phyloP scores from a whole-genome alignment of 1,284 basidiomycete genomes.

The Fomitiporia mediterranea region DNA sequence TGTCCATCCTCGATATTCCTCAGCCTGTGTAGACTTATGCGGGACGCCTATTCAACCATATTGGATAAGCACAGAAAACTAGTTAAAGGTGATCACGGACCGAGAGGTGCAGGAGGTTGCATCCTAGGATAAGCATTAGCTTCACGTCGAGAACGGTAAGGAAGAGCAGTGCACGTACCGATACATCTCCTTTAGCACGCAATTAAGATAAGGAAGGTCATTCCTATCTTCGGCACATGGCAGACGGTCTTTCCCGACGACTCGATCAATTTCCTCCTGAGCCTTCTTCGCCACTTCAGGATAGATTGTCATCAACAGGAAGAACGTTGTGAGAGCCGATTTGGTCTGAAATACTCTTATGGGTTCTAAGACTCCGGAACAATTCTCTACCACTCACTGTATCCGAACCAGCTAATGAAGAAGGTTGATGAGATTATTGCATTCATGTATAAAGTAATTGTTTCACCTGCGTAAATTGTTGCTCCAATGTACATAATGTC shows the following conservation, averaged over 20 bases:
- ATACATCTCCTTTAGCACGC: slow-evolving; percentile 28
- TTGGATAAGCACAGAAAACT: too few species aligned
- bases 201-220: slow-evolving; percentile 28
- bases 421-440: slow-evolving; percentile 24
- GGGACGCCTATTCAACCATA: too few species aligned
- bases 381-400: slow-evolving; percentile 9
- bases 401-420: slow-evolving; percentile 26
- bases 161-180: not conserved
- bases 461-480: slow-evolving; percentile 2
- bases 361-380: too few species aligned
- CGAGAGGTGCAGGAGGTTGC: not conserved
- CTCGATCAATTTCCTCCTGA: slow-evolving; percentile 14
- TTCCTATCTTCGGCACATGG: slow-evolving; percentile 27
- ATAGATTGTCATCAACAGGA: slow-evolving; percentile 10
- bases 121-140: too few species aligned
- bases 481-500: slow-evolving; percentile 6
- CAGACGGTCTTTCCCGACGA: slow-evolving; percentile 21
- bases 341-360: slow-evolving; percentile 6
- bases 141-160: too few species aligned
- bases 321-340: slow-evolving; percentile 2
- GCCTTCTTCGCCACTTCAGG: slow-evolving; percentile 10
- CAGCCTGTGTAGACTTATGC: not conserved
- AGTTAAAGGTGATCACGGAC: too few species aligned
- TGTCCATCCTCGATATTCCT: slow-evolving; percentile 15
- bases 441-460: slow-evolving; percentile 27